phyloP scores from a whole-genome alignment of 176 grass and related monocot genomes.

The Miscanthus lutarioriparius region DNA sequence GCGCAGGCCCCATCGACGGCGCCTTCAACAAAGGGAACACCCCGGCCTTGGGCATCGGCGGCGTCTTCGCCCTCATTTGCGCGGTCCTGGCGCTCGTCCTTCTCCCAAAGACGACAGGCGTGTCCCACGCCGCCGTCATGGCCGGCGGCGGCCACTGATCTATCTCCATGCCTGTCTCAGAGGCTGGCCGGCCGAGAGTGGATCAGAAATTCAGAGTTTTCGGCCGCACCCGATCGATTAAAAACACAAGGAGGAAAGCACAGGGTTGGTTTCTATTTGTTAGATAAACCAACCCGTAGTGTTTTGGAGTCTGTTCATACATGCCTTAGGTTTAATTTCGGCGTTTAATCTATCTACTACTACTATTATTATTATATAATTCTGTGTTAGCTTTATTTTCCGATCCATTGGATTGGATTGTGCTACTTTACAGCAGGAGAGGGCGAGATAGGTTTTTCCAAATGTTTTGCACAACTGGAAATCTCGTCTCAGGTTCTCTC shows the following conservation, averaged over 20 bases:
- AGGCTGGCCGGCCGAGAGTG: too few species aligned
- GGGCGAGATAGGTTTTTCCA: background rate
- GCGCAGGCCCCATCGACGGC: conserved; percentile 44
- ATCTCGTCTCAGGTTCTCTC: conserved; percentile 9
- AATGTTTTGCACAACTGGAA: background rate
- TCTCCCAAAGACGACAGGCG: conserved; percentile 35
- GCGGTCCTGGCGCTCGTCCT: conserved; percentile 29
- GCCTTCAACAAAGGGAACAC: conserved; percentile 53
- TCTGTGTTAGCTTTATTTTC: background rate
- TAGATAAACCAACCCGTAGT: background rate
- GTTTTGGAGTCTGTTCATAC: background rate
- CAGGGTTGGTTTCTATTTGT: background rate
- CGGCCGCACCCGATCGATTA: too few species aligned
- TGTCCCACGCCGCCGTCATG: too few species aligned
- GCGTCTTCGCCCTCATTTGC: conserved; percentile 44
- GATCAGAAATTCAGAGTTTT: too few species aligned
- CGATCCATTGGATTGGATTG: background rate
- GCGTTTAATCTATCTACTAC: background rate
- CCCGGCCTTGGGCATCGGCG: conserved; percentile 46
- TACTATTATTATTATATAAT: too few species aligned
- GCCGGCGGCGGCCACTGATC: too few species aligned
- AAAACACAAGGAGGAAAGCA: too few species aligned
- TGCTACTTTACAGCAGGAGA: background rate
- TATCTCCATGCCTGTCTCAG: too few species aligned
- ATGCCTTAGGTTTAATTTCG: background rate